These are phyloP conservation scores for Cladosporium velox DNA, from an alignment of 2,329 filamentous ascomycete genomes.

Conservation along the genomic window DNA sequence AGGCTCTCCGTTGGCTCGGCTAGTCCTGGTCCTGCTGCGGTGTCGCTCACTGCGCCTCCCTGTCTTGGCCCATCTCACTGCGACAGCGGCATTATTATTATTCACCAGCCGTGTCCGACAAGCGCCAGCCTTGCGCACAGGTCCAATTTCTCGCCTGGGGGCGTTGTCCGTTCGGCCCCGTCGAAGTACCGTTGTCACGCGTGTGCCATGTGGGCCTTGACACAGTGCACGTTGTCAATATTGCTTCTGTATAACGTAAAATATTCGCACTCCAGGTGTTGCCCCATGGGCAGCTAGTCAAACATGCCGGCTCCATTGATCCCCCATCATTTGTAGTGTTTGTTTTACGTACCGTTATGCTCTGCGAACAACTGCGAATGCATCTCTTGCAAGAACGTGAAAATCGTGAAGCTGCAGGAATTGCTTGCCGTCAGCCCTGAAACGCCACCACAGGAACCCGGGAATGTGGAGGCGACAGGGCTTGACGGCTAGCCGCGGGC, in stretches of 20 bases:
- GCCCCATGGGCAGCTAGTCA: conserved; percentile 16
- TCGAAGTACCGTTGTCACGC: conserved; percentile 1
- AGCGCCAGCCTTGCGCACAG: neutral
- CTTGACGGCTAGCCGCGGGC: conserved; percentile 1
- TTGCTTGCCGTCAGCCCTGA: neutral
- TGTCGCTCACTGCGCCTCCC: neutral
- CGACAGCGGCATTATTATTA: conserved; percentile 14
- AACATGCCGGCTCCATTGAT: neutral
- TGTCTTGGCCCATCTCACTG: conserved; percentile 5
- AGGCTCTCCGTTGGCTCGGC: conserved; percentile 3
- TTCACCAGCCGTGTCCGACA: neutral
- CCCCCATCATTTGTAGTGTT: neutral
- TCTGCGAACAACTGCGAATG: neutral
- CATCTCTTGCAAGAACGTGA: neutral
- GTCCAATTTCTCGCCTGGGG: neutral
- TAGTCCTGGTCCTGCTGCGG: neutral
- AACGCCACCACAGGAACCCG: neutral
- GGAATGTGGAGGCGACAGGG: neutral
- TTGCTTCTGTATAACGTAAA: conserved; percentile 4
- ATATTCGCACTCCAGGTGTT: neutral
- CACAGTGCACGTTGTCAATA: conserved; percentile 3
- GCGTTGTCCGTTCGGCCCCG: neutral
- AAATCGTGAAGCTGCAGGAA: neutral
- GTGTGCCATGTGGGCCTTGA: conserved; percentile 1
- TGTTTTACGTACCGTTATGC: neutral